phyloP scores from a whole-genome alignment of 2,329 filamentous ascomycete genomes.

The Neonectria coccinea region DNA sequence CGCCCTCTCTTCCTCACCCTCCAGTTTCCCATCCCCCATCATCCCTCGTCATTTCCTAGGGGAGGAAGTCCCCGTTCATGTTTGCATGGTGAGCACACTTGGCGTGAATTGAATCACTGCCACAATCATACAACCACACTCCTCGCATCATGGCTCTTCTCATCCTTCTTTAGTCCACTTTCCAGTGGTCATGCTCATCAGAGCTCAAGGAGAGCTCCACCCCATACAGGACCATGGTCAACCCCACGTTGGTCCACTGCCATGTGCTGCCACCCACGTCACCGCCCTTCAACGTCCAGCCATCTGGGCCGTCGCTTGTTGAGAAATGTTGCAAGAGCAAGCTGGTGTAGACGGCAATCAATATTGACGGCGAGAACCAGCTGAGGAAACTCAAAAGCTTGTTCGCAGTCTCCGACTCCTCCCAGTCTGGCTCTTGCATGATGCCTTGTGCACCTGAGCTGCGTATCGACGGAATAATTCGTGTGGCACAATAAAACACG shows the following conservation, averaged over 20 bases:
- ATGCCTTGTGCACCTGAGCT: constrained; percentile 86
- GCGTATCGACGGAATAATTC: constrained; percentile 93
- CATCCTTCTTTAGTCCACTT: constrained; percentile 76
- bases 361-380: constrained; percentile 94
- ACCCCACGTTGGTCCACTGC: constrained; percentile 92
- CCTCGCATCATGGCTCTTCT: not conserved
- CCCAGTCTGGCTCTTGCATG: constrained; percentile 85
- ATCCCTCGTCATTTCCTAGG: constrained; percentile 9
- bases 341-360: constrained; percentile 97
- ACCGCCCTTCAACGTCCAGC: constrained; percentile 89
- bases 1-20: constrained; percentile 26
- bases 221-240: constrained; percentile 90
- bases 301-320: constrained; percentile 74
- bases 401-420: constrained; percentile 86
- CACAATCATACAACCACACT: not conserved
- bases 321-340: constrained; percentile 95
- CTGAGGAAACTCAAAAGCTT: constrained; percentile 85
- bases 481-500: constrained; percentile 93
- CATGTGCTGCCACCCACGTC: constrained; percentile 85
- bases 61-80: constrained; percentile 21
- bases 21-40: constrained; percentile 2
- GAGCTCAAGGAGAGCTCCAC: constrained; percentile 90
- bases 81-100: constrained; percentile 24
- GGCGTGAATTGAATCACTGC: constrained; percentile 13
- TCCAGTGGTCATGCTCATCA: constrained; percentile 93